Evolutionary conservation across 2,329 filamentous ascomycete species (phyloP), one percentile per base, ranked within the genome.

Genomic region (Phyllosticta citribraziliensis): DNA sequence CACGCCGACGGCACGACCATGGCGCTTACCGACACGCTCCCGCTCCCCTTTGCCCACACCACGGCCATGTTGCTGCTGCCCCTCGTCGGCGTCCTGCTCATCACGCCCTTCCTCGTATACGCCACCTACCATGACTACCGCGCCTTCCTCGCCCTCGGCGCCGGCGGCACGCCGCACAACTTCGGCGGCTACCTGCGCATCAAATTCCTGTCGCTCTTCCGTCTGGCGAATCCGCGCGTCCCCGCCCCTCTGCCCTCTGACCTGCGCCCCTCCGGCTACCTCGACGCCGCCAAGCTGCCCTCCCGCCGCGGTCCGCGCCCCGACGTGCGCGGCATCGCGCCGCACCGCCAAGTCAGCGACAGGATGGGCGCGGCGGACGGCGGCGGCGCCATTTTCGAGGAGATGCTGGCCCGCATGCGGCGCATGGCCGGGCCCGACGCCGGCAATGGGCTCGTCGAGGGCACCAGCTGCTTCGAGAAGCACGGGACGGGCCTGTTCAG

Each of bases 401-500:
- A 19, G 88, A 61, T 82, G 79, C 68, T 83, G 56, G 52, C 12
- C 0, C 57, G 60, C 1, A 67, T 74, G 40, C 61, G 64, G 3
- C 33, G 19, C 0, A 62, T 73, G 11, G 66, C 72, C 1, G 40
- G 27, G 27, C 27, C 50, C 0, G 67, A 71, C 2, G 67, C 70
- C 0, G 58, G 60, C 2, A 72, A 73, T 47, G 59, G 63, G 11
- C 66, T 79, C 19, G 24, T 68, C 2, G 68, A 85, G 9, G 87
- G 83, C 0, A 87, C 82, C 0, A 90, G 86, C 1, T 92, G 88
- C 69, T 86, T 94, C 66, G 90, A 94, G 73, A 93, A 92, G 76
- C 86, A 93, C 69, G 88, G 88, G 52, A 81, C 89, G 5, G 89
- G 87, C 0, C 79, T 95, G 0, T 94, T 93, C 72, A 82, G 87